These are phyloP conservation scores for Hymenochaete sp. DNA, from an alignment of 1,284 basidiomycete species.

Conservation along the genomic window DNA sequence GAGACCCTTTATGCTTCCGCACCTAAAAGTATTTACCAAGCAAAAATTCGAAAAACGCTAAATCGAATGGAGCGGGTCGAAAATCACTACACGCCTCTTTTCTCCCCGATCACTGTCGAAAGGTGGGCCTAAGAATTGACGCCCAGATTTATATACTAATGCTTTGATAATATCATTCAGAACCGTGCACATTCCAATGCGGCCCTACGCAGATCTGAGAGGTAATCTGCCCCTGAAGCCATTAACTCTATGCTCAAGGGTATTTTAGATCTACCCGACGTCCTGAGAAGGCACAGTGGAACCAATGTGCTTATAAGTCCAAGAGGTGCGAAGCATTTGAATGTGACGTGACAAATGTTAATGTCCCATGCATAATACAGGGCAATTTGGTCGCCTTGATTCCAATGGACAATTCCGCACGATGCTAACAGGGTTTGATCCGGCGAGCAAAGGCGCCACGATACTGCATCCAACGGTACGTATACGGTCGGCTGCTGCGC, in stretches of 20 bases:
- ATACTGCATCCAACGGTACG: constrained; percentile 55
- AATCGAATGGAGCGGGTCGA: no score
- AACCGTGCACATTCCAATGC: constrained; percentile 42
- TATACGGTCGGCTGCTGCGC: constrained; percentile 10
- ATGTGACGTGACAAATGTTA: background rate
- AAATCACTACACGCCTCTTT: constrained; percentile 45
- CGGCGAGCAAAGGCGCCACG: constrained; percentile 39
- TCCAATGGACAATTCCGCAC: constrained; percentile 45
- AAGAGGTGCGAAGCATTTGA: no score
- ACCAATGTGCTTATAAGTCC: background rate
- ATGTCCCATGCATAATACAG: background rate
- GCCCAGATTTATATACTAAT: background rate
- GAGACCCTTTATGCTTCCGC: constrained; percentile 34
- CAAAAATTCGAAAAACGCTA: constrained; percentile 21
- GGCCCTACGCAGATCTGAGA: constrained; percentile 36
- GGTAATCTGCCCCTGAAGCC: no score
- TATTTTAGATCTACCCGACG: background rate
- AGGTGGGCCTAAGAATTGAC: constrained; percentile 31
- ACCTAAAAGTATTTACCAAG: constrained; percentile 52
- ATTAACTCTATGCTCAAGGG: no score
- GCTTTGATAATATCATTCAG: constrained; percentile 26
- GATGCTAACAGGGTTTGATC: constrained; percentile 44
- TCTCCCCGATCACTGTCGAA: constrained; percentile 36
- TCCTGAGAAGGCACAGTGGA: background rate
- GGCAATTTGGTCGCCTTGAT: constrained; percentile 46